Conservation (phyloP, 768 basidiomycete species). For the Daedaleopsis nitida region DNA sequence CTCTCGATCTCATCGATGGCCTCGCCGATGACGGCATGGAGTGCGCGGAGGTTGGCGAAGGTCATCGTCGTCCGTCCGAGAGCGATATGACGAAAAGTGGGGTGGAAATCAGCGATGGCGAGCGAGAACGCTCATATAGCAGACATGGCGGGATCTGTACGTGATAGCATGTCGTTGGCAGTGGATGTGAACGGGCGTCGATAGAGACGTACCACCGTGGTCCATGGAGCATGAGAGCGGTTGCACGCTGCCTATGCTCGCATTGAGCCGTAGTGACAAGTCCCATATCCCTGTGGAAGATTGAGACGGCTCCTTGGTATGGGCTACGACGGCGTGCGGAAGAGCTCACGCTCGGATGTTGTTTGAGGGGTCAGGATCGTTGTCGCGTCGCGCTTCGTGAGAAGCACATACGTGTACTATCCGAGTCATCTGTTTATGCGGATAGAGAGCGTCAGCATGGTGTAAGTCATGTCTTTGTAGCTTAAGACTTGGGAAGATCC, state of each 20-base stretch:
- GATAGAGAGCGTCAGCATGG: not conserved
- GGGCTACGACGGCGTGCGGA: not conserved
- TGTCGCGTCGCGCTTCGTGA: not conserved
- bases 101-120: not conserved
- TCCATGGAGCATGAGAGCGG: too few species aligned
- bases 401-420: not conserved
- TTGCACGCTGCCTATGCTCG: too few species aligned
- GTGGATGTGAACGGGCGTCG: too few species aligned
- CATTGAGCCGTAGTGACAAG: too few species aligned
- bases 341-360: not conserved
- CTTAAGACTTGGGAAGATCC: too few species aligned
- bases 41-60: constrained; percentile 58
- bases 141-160: not conserved
- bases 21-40: constrained; percentile 64
- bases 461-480: too few species aligned
- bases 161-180: not conserved
- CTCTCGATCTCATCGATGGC: constrained; percentile 67
- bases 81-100: not conserved
- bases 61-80: constrained; percentile 37
- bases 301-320: not conserved
- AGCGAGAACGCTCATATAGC: too few species aligned
- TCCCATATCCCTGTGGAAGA: too few species aligned
- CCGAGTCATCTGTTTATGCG: not conserved
- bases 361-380: not conserved
- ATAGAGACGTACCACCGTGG: too few species aligned